These are phyloP conservation scores for Talaromyces stipitatus DNA, from an alignment of 495 filamentous ascomycete genomes.

Conservation along the genomic window DNA sequence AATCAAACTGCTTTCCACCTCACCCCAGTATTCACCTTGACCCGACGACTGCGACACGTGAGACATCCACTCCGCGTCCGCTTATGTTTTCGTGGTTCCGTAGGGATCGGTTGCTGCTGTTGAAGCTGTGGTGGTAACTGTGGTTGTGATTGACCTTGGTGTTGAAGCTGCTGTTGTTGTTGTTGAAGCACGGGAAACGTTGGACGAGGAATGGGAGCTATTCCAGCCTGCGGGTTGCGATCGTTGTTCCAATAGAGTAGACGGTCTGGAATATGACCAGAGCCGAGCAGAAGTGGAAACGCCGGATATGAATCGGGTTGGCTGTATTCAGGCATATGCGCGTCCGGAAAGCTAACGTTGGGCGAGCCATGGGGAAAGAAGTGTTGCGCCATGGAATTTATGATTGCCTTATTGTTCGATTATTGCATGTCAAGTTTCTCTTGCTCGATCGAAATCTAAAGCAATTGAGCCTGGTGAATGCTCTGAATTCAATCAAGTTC, in stretches of 20 bases:
- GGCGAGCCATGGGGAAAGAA: conserved; percentile 27
- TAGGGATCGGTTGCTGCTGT: conserved; percentile 25
- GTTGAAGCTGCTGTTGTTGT: conserved; percentile 14
- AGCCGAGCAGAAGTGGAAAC: conserved; percentile 27
- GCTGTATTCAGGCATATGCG: conserved; percentile 7
- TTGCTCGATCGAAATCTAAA: background rate
- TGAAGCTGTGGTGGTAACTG: conserved; percentile 15
- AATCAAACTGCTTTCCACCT: background rate
- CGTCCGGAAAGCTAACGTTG: conserved; percentile 20
- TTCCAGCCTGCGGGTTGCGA: background rate
- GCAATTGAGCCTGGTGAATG: background rate
- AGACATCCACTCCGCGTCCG: conserved; percentile 91
- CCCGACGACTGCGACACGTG: conserved; percentile 80
- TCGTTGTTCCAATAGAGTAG: conserved; percentile 30
- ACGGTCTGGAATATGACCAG: conserved; percentile 31
- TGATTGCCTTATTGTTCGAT: background rate
- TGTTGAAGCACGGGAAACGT: conserved; percentile 15
- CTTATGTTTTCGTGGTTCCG: conserved; percentile 85
- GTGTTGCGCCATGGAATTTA: conserved; percentile 6
- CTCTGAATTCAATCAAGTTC: background rate
- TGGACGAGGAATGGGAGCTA: background rate
- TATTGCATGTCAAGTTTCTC: background rate
- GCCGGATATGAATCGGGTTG: conserved; percentile 21
- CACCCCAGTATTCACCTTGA: conserved; percentile 58
- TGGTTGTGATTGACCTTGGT: conserved; percentile 10